Conservation (phyloP, 2,329 filamentous ascomycete genomes). For the Davidsoniella virescens region DNA sequence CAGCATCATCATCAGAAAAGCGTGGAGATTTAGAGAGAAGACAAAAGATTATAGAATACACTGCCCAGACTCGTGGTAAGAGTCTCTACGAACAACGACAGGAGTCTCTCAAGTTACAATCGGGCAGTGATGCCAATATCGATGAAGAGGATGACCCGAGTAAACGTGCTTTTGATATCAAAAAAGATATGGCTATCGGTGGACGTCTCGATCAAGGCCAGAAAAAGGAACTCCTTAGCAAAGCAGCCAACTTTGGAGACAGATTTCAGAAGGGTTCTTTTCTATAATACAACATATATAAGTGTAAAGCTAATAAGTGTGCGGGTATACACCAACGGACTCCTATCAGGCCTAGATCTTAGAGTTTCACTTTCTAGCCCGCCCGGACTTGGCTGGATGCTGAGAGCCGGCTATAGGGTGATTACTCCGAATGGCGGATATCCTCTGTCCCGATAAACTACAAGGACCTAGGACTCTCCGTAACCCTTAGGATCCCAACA, state of each 20-base stretch:
- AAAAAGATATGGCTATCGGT: conserved; percentile 81
- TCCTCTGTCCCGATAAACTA: too few relatives aligned
- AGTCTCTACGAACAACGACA: conserved; percentile 45
- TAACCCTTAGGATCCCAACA: too few relatives aligned
- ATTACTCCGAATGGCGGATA: too few relatives aligned
- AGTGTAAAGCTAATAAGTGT: too few relatives aligned
- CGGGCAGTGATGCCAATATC: neutral
- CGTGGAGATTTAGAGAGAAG: conserved; percentile 41
- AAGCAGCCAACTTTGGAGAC: conserved; percentile 65
- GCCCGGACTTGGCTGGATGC: too few relatives aligned
- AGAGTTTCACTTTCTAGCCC: too few relatives aligned
- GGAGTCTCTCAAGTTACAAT: conserved; percentile 15
- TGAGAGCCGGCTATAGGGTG: too few relatives aligned
- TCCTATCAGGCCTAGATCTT: too few relatives aligned
- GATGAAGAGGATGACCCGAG: conserved; percentile 78
- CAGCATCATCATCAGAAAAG: conserved; percentile 24
- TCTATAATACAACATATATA: conserved; percentile 22
- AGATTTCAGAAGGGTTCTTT: conserved; percentile 65
- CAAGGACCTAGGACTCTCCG: too few relatives aligned
- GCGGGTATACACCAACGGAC: too few relatives aligned
- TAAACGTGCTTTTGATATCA: conserved; percentile 70
- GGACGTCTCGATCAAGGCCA: conserved; percentile 56
- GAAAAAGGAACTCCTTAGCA: conserved; percentile 61
- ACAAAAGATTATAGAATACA: conserved; percentile 29
- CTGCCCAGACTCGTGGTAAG: conserved; percentile 37